Conservation (phyloP, 78 protist species). For the Guillardia theta region DNA sequence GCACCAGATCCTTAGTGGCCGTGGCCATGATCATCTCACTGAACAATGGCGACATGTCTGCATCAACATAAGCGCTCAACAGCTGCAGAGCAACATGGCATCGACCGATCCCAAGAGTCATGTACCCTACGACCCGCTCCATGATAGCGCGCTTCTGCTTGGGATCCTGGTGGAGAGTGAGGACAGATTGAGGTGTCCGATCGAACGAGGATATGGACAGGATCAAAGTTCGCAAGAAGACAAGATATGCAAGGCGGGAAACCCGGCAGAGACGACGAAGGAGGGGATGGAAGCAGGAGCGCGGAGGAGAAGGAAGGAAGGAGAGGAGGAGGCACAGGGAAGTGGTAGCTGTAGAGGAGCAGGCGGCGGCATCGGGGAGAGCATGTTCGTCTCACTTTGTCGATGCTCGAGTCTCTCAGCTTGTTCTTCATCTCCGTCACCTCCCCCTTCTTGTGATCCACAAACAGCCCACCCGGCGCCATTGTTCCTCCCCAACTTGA, state of each 20-base stretch:
- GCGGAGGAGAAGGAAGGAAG: too few species aligned
- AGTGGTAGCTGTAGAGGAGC: too few species aligned
- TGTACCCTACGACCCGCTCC: conserved; percentile 26
- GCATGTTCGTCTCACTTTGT: neutral
- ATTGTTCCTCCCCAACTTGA: too few species aligned
- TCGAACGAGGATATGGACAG: too few species aligned
- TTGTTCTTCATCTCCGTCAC: neutral
- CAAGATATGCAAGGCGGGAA: too few species aligned
- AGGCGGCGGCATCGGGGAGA: too few species aligned
- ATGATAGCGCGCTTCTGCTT: conserved; percentile 26
- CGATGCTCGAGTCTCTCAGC: neutral
- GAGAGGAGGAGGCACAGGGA: too few species aligned
- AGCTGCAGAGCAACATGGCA: neutral
- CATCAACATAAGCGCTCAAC: neutral
- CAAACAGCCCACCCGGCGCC: conserved; percentile 41
- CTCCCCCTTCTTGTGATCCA: conserved; percentile 34
- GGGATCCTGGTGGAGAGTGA: neutral
- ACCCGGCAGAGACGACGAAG: too few species aligned
- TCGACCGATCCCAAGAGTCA: conserved; percentile 30
- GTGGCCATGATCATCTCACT: conserved; percentile 39
- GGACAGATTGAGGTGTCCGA: too few species aligned
- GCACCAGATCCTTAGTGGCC: conserved; percentile 70
- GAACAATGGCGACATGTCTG: conserved; percentile 36
- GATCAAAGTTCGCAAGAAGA: too few species aligned
- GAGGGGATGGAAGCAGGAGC: too few species aligned